Evolutionary conservation across 495 filamentous ascomycete genomes (phyloP), one percentile per base, ranked within the genome.

Genomic region (Sordaria brevicollis): DNA sequence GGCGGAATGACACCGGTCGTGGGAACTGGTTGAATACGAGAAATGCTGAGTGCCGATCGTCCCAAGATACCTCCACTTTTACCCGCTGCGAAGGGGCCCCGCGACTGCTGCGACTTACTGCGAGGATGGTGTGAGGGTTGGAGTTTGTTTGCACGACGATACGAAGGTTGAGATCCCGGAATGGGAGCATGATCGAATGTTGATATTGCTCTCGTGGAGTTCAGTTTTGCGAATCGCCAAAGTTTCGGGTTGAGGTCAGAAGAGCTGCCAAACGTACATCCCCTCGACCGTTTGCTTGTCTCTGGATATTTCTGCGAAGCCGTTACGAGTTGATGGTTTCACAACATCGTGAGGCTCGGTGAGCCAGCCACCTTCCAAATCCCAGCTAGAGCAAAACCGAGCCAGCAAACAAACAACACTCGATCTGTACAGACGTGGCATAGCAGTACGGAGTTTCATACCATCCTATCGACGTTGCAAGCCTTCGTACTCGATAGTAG

Each of bases 21-120:
- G 57, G 33, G 33, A 34, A 33, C 65, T 31, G 35, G 37, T 15
- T 41, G 65, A 70, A 70, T 70, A 70, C 69, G 69, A 67, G 69
- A 43, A 49, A 35, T 36, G 33, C 11, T 8, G 19, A 67, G 33
- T 68, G 69, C 65, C 69, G 69, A 68, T 70, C 69, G 54, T 35
- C n/a, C n/a, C 29, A 4, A 31, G 8, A 62, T 31, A 17, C 49
- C 25, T 62, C 49, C 49, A 62, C 25, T 62, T 62, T 62, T 62
- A 62, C 49, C 49, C 49, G 49, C 49, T 62, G 41, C 19, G 4
- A 49, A 25, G 41, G n/a, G n/a, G 19, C 13, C 41, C 41, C 25
- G 38, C n/a, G 2, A 43, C 17, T 19, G 39, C 38, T n/a, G 19
- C 41, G 9, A 54, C 41, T 25, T n/a, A 21, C 49, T 57, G 49